A percentile compares a stretch with the other conserved stretches of the same genome.
Evolutionary conservation across 805 yeast genomes (phyloP).

Genomic region (Cephaloascus albidus): DNA sequence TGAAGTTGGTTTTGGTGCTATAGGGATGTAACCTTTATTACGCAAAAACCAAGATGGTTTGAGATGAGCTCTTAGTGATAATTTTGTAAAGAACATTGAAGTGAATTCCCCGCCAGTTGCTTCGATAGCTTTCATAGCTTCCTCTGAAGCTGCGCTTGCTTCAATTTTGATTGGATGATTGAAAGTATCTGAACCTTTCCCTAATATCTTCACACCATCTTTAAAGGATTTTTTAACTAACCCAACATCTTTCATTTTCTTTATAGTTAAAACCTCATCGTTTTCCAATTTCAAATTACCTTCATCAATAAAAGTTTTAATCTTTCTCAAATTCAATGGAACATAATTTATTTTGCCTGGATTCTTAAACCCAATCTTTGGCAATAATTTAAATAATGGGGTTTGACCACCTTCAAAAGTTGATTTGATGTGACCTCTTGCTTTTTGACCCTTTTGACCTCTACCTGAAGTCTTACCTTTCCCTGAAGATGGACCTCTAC

Average conservation of each 20-base stretch:
- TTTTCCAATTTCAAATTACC: slow-evolving; percentile 52
- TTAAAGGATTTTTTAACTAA: slow-evolving; percentile 59
- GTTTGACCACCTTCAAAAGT: slow-evolving; percentile 99
- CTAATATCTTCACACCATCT: slow-evolving; percentile 79
- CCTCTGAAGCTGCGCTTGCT: slow-evolving; percentile 70
- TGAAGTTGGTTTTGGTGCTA: slow-evolving; percentile 77
- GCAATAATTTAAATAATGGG: slow-evolving; percentile 74
- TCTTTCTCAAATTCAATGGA: slow-evolving; percentile 57
- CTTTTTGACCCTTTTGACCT: slow-evolving; percentile 98
- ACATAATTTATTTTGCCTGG: slow-evolving; percentile 42
- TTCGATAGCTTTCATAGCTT: slow-evolving; percentile 70
- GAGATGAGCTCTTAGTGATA: slow-evolving; percentile 68
- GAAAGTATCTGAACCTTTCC: slow-evolving; percentile 43
- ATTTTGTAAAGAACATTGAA: slow-evolving; percentile 54
- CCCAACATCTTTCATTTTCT: slow-evolving; percentile 67
- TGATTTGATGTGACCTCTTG: slow-evolving; percentile 80
- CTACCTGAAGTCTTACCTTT: slow-evolving; percentile 93
- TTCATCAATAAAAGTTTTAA: slow-evolving; percentile 60
- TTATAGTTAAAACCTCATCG: slow-evolving; percentile 65
- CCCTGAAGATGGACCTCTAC: slow-evolving; percentile 94
- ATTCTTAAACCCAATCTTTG: slow-evolving; percentile 81
- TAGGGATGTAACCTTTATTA: slow-evolving; percentile 72
- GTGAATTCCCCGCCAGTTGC: slow-evolving; percentile 63
- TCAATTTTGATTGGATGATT: slow-evolving; percentile 64
- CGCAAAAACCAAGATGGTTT: slow-evolving; percentile 61